Evolutionary conservation across 805 yeast genomes (phyloP), one percentile per base, ranked within the genome.

Genomic region (Candida loeiensis): DNA sequence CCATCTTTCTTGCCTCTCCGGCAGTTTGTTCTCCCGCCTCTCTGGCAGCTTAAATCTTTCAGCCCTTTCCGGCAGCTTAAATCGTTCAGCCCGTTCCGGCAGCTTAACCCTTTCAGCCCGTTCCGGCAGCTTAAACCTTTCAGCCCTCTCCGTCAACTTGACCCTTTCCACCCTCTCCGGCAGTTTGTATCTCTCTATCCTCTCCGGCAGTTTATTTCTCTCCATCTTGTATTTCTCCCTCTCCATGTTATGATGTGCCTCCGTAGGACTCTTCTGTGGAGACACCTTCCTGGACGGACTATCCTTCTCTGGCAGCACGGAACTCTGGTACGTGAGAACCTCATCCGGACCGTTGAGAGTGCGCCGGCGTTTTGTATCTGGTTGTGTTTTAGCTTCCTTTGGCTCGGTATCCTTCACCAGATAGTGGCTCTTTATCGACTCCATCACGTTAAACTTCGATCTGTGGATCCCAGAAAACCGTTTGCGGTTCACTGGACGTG

Each of bases 301-400:
- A 14, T 33, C 27, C n/a, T 33, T 21, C 5, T 20, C 21, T 3
- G 20, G 33, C 21, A 17, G 21, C 21, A 18, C 20, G 11, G 40
- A 37, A 24, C 40, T 37, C 21, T 34, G 34, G 36, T 34, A 34
- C 19, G 39, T 34, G 17, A 38, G 27, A n/a, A 35, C 52, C 18
- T 67, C 71, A 41, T 69, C 72, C 4, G 65, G 67, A 3, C 71
- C 73, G 34, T 66, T 68, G 25, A 67, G 53, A 0, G 74, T 69
- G 35, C 72, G 49, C 46, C 73, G 59, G 38, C 67, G 54, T 34
- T 65, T 64, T 19, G 59, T 13, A 18, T 34, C 33, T 11, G 17
- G 19, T 15, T 14, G 33, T 17, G 33, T 8, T 5, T 30, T 18
- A 4, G 20, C 13, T 15, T 30, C 16, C 18, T 16, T 16, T 4